phyloP scores from a whole-genome alignment of 768 basidiomycete species.

The Fomitopsis serialis region DNA sequence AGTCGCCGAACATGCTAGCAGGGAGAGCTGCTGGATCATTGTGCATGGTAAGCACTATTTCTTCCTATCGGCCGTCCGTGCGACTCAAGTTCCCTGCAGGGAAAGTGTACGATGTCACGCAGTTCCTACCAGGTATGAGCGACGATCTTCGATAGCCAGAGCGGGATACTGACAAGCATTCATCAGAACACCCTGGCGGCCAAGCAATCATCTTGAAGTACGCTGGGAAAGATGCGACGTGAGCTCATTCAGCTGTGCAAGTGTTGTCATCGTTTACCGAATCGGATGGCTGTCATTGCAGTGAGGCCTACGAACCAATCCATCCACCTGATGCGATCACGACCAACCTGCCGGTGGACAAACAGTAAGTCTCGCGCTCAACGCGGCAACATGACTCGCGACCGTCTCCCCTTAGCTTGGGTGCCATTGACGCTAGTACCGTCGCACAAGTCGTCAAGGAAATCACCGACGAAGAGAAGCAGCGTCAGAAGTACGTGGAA shows the following conservation, averaged over 20 bases:
- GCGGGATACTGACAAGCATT: neutral
- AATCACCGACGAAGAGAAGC: slow-evolving; percentile 68
- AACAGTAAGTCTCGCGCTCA: slow-evolving; percentile 40
- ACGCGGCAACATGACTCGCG: neutral
- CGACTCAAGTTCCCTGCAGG: slow-evolving; percentile 9
- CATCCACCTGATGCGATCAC: slow-evolving; percentile 84
- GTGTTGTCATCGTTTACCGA: too few relatives aligned
- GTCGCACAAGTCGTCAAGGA: slow-evolving; percentile 54
- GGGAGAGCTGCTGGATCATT: slow-evolving; percentile 75
- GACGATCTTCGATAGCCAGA: neutral
- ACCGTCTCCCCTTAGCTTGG: slow-evolving; percentile 38
- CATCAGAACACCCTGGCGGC: slow-evolving; percentile 18
- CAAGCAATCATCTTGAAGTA: slow-evolving; percentile 45
- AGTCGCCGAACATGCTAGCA: slow-evolving; percentile 48
- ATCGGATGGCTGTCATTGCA: slow-evolving; percentile 3
- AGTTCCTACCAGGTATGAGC: slow-evolving; percentile 27
- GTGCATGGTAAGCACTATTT: slow-evolving; percentile 48
- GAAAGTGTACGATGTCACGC: slow-evolving; percentile 37
- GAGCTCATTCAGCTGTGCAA: slow-evolving; percentile 1
- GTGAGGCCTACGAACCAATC: slow-evolving; percentile 76
- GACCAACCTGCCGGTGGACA: slow-evolving; percentile 72
- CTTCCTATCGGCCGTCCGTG: neutral
- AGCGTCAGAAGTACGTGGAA: slow-evolving; percentile 53
- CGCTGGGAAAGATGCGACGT: slow-evolving; percentile 49
- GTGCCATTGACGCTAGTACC: slow-evolving; percentile 64